Conservation (phyloP, 495 filamentous ascomycete species). For the Astrothelium macrocarpum region DNA sequence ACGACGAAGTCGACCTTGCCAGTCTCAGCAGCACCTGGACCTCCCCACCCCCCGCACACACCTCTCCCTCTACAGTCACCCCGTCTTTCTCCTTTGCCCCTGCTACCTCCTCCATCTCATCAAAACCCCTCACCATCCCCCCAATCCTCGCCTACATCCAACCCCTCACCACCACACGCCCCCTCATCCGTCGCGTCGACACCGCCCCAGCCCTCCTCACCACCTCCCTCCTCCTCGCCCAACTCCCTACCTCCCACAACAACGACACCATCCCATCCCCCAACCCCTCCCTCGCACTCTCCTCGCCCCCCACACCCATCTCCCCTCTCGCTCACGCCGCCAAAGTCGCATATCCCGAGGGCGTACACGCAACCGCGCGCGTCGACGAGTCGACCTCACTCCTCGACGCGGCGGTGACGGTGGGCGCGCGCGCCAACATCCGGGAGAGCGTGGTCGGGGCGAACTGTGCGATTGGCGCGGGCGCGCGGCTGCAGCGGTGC, state of each 20-base stretch:
- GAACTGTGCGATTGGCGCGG: conserved; percentile 70
- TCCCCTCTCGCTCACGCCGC: conserved; percentile 63
- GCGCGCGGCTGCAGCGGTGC: conserved; percentile 70
- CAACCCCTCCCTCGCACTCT: neutral
- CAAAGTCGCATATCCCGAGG: conserved; percentile 73
- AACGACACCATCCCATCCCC: conserved; percentile 6
- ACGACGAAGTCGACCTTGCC: conserved; percentile 50
- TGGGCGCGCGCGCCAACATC: conserved; percentile 73
- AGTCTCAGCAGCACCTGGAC: conserved; percentile 48
- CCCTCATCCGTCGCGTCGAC: conserved; percentile 72
- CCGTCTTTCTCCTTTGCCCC: conserved; percentile 31
- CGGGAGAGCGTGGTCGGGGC: conserved; percentile 82
- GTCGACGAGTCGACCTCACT: conserved; percentile 68
- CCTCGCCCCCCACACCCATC: conserved; percentile 30
- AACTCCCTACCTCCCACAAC: conserved; percentile 42
- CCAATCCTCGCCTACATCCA: conserved; percentile 74
- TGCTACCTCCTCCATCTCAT: neutral
- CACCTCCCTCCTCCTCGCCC: conserved; percentile 77
- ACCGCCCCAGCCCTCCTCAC: conserved; percentile 69
- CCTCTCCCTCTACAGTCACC: conserved; percentile 21
- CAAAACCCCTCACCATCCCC: conserved; percentile 40
- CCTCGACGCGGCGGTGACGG: conserved; percentile 73
- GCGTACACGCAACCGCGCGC: conserved; percentile 63
- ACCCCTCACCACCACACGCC: conserved; percentile 36
- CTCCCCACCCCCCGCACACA: conserved; percentile 10